A percentile compares a stretch with the other conserved stretches of the same genome.
Conservation (phyloP, 352 stramenopile species). For the Phytophthora rubi region DNA sequence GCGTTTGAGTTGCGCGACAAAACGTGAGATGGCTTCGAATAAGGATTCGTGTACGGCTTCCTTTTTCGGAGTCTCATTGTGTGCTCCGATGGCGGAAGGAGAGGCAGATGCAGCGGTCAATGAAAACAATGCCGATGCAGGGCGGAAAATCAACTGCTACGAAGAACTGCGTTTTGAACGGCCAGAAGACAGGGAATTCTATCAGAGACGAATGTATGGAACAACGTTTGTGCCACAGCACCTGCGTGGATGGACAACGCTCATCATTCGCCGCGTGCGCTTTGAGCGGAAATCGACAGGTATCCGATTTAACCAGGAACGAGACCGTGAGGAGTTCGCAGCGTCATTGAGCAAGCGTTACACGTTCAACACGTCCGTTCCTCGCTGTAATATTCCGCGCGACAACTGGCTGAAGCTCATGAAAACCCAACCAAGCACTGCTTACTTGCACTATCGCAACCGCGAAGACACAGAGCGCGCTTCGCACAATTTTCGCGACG, state of each 20-base stretch:
- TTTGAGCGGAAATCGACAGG: constrained; percentile 63
- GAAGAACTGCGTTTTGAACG: constrained; percentile 45
- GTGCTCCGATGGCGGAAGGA: constrained; percentile 21
- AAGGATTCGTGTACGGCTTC: constrained; percentile 18
- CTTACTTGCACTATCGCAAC: constrained; percentile 60
- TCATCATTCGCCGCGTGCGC: constrained; percentile 42
- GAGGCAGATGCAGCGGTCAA: neutral
- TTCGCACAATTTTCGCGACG: constrained; percentile 44
- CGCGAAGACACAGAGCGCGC: constrained; percentile 48
- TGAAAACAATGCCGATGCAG: neutral
- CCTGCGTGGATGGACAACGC: constrained; percentile 38
- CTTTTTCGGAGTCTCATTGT: constrained; percentile 34
- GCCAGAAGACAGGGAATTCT: constrained; percentile 47
- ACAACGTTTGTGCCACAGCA: constrained; percentile 51
- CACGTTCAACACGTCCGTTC: constrained; percentile 53
- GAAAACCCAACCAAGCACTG: constrained; percentile 27
- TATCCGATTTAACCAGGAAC: constrained; percentile 59
- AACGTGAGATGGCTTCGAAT: constrained; percentile 21
- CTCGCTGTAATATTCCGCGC: constrained; percentile 51
- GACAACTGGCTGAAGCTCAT: constrained; percentile 59
- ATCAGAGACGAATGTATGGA: constrained; percentile 60
- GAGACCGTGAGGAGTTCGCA: constrained; percentile 57
- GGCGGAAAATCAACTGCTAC: constrained; percentile 34
- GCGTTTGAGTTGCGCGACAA: constrained; percentile 26
- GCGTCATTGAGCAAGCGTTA: constrained; percentile 48